Conservation (phyloP, 2,329 filamentous ascomycete genomes). For the Fusarium nodosum region DNA sequence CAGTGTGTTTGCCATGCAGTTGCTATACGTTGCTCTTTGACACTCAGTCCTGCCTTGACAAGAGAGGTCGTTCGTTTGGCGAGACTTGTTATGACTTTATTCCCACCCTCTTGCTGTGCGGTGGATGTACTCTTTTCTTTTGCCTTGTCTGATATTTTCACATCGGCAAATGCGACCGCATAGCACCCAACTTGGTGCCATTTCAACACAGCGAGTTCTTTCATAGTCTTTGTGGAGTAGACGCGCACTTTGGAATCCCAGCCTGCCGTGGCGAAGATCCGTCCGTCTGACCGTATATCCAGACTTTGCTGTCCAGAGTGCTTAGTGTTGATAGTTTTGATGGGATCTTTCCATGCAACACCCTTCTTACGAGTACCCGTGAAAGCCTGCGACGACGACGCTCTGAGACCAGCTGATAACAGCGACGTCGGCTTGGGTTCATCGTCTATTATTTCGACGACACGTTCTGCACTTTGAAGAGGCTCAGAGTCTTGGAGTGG, state of each 20-base stretch:
- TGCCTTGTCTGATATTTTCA: conserved; percentile 46
- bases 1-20: conserved; percentile 83
- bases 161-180: conserved; percentile 77
- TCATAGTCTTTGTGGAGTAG: conserved; percentile 84
- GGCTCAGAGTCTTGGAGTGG: conserved; percentile 19
- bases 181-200: conserved; percentile 95
- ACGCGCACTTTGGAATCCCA: conserved; percentile 89
- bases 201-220: conserved; percentile 90
- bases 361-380: conserved; percentile 31
- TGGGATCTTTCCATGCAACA: conserved; percentile 60
- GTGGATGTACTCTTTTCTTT: neutral
- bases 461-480: conserved; percentile 33
- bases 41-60: conserved; percentile 49
- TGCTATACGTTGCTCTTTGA: conserved; percentile 73
- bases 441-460: conserved; percentile 48
- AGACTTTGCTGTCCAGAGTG: conserved; percentile 92
- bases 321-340: conserved; percentile 79
- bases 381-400: neutral
- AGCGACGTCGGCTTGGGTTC: conserved; percentile 37
- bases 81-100: neutral
- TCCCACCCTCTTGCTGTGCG: neutral
- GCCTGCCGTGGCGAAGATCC: conserved; percentile 88
- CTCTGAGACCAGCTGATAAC: conserved; percentile 45
- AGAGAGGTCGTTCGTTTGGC: conserved; percentile 16
- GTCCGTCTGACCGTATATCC: conserved; percentile 81